These are phyloP conservation scores for Breviolum minutum DNA, from an alignment of 73 alveolate genomes.

Conservation along the genomic window DNA sequence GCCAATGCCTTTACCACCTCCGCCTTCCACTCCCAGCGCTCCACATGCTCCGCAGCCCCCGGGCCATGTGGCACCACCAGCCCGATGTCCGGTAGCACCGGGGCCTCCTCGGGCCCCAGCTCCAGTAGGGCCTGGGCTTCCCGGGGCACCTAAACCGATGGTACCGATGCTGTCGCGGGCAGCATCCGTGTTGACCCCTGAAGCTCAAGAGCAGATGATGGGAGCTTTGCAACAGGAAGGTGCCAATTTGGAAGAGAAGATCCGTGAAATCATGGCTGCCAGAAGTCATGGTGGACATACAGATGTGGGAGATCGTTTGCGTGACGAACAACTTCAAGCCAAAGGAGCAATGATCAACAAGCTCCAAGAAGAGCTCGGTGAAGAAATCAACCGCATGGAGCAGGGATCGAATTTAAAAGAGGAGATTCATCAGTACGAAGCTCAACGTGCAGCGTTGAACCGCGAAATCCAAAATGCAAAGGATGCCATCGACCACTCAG, in stretches of 20 bases:
- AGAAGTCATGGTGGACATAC: conserved; percentile 58
- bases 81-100: neutral
- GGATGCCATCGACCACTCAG: conserved; percentile 29
- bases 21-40: neutral
- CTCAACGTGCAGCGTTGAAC: conserved; percentile 62
- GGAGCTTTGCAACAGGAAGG: conserved; percentile 23
- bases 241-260: neutral
- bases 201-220: conserved; percentile 54
- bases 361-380: conserved; percentile 54
- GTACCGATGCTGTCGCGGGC: conserved; percentile 13
- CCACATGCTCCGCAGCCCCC: neutral
- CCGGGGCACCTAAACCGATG: neutral
- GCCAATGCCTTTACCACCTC: neutral
- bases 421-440: conserved; percentile 71
- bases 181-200: conserved; percentile 4
- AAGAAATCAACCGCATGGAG: conserved; percentile 11
- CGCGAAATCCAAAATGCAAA: conserved; percentile 62
- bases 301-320: conserved; percentile 32
- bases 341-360: conserved; percentile 39
- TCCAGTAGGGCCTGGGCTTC: neutral
- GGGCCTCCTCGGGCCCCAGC: conserved; percentile 5
- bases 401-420: conserved; percentile 27
- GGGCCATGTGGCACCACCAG: conserved; percentile 20
- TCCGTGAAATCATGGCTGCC: conserved; percentile 40
- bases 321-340: conserved; percentile 16